phyloP scores from a whole-genome alignment of 306 rosid genomes.

The Castanea mollissima region DNA sequence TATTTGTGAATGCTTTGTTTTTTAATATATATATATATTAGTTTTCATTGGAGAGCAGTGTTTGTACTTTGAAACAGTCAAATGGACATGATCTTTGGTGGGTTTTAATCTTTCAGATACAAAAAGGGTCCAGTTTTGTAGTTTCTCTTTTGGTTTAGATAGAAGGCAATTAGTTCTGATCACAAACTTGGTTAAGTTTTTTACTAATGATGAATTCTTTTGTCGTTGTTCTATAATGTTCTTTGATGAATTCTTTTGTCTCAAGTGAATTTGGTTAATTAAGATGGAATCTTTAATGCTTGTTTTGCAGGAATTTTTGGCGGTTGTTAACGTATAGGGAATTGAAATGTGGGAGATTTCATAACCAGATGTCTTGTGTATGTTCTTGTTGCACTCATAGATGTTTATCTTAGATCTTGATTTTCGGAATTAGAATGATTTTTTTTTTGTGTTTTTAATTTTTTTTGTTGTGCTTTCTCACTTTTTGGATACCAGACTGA shows the following conservation, averaged over 20 bases:
- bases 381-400: background rate
- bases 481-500: conserved; percentile 43
- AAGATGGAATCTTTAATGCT: background rate
- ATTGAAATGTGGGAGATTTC: conserved; percentile 78
- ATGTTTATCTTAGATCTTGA: background rate
- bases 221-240: background rate
- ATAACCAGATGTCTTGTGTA: conserved; percentile 74
- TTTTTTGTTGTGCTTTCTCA: background rate
- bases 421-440: background rate
- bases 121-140: background rate
- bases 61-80: conserved; percentile 1
- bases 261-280: background rate
- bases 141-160: background rate
- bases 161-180: conserved; percentile 15
- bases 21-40: no score
- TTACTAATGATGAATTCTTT: no score
- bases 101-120: conserved; percentile 26
- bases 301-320: conserved; percentile 30
- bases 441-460: background rate
- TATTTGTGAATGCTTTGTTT: background rate
- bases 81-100: conserved; percentile 18
- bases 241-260: background rate
- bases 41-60: conserved; percentile 26
- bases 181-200: background rate
- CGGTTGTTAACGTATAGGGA: conserved; percentile 16